Conservation (phyloP, 1,284 basidiomycete species). For the Fomitiporia mediterranea region DNA sequence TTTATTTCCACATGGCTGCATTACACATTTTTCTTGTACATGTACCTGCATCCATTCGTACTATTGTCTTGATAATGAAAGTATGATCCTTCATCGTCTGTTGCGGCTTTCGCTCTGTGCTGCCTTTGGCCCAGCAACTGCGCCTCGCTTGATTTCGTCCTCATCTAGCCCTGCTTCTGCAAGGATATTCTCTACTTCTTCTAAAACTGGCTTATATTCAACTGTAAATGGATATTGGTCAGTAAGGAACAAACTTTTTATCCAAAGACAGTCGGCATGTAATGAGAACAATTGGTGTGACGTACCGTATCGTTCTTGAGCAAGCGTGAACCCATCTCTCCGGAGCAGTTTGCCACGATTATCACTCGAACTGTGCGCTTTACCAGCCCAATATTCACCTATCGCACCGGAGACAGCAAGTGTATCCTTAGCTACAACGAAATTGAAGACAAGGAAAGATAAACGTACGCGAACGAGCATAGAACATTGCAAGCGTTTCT, state of each 20-base stretch:
- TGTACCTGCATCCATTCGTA: neutral
- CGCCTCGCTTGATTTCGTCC: conserved; percentile 64
- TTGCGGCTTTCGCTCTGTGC: conserved; percentile 14
- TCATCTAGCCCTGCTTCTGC: conserved; percentile 85
- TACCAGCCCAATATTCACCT: conserved; percentile 82
- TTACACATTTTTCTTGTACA: neutral
- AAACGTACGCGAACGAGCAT: conserved; percentile 72
- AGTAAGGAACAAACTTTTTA: conserved; percentile 13
- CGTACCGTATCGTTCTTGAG: conserved; percentile 60
- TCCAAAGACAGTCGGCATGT: no score
- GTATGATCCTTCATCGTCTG: conserved; percentile 2
- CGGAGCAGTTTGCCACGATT: conserved; percentile 79
- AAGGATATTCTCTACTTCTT: conserved; percentile 82
- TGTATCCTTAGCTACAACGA: neutral
- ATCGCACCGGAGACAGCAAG: neutral
- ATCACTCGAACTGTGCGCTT: conserved; percentile 57
- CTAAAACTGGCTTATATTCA: conserved; percentile 72
- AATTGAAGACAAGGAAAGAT: neutral
- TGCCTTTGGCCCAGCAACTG: conserved; percentile 33
- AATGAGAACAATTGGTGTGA: neutral
- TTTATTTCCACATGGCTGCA: neutral
- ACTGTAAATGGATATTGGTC: conserved; percentile 32
- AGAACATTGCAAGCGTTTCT: conserved; percentile 85
- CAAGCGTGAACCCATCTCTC: conserved; percentile 73
- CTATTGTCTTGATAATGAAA: neutral